Evolutionary conservation across 257 asterid genomes (phyloP).

Genomic region (Coffea canephora): DNA sequence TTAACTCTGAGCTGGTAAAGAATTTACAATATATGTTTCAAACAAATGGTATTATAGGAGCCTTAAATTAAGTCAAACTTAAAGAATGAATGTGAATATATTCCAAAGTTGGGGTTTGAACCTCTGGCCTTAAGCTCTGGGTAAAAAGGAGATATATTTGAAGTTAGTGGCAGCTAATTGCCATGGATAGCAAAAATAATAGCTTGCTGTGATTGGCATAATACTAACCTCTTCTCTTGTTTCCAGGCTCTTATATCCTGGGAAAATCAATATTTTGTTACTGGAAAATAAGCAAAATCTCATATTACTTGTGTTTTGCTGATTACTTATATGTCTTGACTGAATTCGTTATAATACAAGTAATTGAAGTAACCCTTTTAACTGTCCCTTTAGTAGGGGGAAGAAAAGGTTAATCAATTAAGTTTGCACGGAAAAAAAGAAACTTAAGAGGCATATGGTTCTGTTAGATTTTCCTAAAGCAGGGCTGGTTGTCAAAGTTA

Average conservation of each 20-base stretch:
- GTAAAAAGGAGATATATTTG: not conserved
- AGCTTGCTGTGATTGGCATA: too few species aligned
- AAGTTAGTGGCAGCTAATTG: not conserved
- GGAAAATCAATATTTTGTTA: not conserved
- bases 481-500: constrained; percentile 1
- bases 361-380: not conserved
- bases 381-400: not conserved
- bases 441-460: not conserved
- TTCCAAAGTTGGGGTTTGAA: not conserved
- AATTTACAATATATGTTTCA: too few species aligned
- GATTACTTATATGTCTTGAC: not conserved
- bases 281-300: not conserved
- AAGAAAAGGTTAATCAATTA: not conserved
- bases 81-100: not conserved
- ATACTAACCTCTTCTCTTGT: too few species aligned
- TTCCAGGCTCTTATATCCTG: not conserved
- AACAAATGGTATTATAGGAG: not conserved
- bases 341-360: not conserved
- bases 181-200: not conserved
- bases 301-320: not conserved
- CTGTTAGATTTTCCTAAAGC: not conserved
- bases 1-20: not conserved
- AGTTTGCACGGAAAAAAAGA: not conserved
- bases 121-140: not conserved
- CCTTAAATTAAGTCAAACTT: not conserved